phyloP scores from a whole-genome alignment of 352 stramenopile species.

The Phytopythium boreale region DNA sequence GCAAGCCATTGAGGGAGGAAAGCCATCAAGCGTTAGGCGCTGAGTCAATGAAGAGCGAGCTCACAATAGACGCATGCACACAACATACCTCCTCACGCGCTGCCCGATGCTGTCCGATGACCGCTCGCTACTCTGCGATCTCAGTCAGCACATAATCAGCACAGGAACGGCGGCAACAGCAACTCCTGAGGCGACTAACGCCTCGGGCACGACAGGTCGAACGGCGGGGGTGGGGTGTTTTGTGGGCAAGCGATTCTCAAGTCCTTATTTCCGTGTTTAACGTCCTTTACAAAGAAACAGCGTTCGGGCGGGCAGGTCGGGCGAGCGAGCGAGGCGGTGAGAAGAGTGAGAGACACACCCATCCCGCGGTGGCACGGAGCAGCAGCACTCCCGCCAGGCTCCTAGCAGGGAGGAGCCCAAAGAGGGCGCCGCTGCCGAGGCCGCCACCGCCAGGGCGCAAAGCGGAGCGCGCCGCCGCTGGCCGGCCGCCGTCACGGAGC shows the following conservation, averaged over 20 bases:
- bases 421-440: background rate
- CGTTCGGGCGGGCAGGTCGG: background rate
- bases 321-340: background rate
- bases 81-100: too few species aligned
- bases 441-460: background rate
- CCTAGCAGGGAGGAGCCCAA: background rate
- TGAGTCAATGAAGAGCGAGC: background rate
- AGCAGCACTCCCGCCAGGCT: background rate
- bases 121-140: too few species aligned
- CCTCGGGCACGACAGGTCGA: too few species aligned
- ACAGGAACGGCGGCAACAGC: too few species aligned
- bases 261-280: constrained; percentile 11
- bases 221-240: background rate
- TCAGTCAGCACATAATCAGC: too few species aligned
- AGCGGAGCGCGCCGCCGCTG: background rate
- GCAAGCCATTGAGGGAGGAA: background rate
- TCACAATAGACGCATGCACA: background rate
- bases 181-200: too few species aligned
- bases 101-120: too few species aligned
- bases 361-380: background rate
- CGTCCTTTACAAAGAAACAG: constrained; percentile 10
- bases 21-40: too few species aligned
- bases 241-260: constrained; percentile 10
- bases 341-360: background rate
- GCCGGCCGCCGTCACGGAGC: constrained; percentile 5